Conservation (phyloP, 1,284 basidiomycete genomes). For the Coriolopsis trogii region DNA sequence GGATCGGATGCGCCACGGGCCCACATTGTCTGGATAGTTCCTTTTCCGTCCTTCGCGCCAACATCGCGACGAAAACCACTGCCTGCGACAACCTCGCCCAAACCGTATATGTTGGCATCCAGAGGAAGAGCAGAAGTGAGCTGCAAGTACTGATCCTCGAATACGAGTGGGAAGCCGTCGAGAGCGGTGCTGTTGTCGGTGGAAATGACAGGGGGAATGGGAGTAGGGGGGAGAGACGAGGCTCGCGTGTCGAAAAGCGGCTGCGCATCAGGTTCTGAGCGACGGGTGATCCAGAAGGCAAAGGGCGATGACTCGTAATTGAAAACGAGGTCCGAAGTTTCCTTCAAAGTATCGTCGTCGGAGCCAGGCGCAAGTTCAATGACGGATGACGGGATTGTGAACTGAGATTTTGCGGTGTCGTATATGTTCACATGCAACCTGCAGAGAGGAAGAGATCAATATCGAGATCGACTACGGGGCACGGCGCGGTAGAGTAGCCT, state of each 20-base stretch:
- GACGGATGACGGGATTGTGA: slow-evolving; percentile 65
- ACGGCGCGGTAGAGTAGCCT: too few species aligned
- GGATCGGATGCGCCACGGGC: slow-evolving; percentile 64
- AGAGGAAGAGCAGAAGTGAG: slow-evolving; percentile 64
- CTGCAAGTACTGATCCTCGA: slow-evolving; percentile 77
- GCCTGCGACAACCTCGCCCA: slow-evolving; percentile 75
- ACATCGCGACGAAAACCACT: slow-evolving; percentile 70
- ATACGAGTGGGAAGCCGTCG: too few species aligned
- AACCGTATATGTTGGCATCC: slow-evolving; percentile 77
- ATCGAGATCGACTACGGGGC: neutral
- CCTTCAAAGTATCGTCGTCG: slow-evolving; percentile 26
- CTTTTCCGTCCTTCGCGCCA: slow-evolving; percentile 49
- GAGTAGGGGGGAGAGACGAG: slow-evolving; percentile 56
- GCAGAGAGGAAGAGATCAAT: slow-evolving; percentile 3
- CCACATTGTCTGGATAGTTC: slow-evolving; percentile 75
- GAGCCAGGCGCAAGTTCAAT: slow-evolving; percentile 47
- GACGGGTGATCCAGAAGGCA: slow-evolving; percentile 75
- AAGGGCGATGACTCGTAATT: slow-evolving; percentile 69
- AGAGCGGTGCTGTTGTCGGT: slow-evolving; percentile 53
- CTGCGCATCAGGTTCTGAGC: slow-evolving; percentile 53
- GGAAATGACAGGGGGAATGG: slow-evolving; percentile 50
- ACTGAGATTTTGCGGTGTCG: slow-evolving; percentile 61
- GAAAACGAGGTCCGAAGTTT: slow-evolving; percentile 64
- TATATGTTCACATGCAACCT: slow-evolving; percentile 80
- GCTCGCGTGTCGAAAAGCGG: slow-evolving; percentile 83